Percentiles rank a stretch among this genome's conserved stretches.
phyloP scores from a whole-genome alignment of 352 stramenopile species.

The Phytophthora pluvialis region DNA sequence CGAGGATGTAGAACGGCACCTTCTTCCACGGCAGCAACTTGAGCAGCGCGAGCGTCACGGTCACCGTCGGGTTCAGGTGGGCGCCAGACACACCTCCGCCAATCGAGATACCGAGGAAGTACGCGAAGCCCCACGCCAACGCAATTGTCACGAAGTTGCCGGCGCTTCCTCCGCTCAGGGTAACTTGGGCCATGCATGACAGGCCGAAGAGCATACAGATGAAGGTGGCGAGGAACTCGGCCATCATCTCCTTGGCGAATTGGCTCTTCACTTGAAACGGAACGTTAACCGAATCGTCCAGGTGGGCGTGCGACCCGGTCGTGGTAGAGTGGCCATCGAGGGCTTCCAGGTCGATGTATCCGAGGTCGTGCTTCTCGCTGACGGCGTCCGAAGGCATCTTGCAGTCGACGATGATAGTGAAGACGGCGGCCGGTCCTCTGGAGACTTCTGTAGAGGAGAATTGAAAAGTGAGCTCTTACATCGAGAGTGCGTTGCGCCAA shows the following conservation, averaged over 20 bases:
- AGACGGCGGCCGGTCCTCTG: background rate
- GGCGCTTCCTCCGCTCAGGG: constrained; percentile 42
- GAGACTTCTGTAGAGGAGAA: constrained; percentile 14
- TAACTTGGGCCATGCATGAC: constrained; percentile 56
- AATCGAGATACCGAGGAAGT: constrained; percentile 59
- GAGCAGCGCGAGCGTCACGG: constrained; percentile 51
- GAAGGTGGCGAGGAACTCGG: constrained; percentile 64
- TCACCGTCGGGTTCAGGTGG: constrained; percentile 66
- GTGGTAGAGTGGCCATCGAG: constrained; percentile 27
- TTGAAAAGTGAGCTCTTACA: constrained; percentile 22
- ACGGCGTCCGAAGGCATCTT: constrained; percentile 23
- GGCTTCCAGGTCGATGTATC: constrained; percentile 28
- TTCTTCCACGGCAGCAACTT: constrained; percentile 51
- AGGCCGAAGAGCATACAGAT: constrained; percentile 58
- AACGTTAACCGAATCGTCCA: constrained; percentile 1
- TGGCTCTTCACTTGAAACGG: constrained; percentile 36
- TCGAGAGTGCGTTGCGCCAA: background rate
- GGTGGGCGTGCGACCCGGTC: constrained; percentile 6
- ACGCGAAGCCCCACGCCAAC: constrained; percentile 59
- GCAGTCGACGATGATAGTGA: background rate
- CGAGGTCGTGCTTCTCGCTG: constrained; percentile 26
- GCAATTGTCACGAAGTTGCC: constrained; percentile 62
- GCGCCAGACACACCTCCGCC: constrained; percentile 51
- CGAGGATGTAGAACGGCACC: constrained; percentile 49
- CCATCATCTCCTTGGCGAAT: constrained; percentile 55